These are phyloP conservation scores for Metrosideros polymorpha DNA, from an alignment of 441 rosid genomes.

Conservation along the genomic window DNA sequence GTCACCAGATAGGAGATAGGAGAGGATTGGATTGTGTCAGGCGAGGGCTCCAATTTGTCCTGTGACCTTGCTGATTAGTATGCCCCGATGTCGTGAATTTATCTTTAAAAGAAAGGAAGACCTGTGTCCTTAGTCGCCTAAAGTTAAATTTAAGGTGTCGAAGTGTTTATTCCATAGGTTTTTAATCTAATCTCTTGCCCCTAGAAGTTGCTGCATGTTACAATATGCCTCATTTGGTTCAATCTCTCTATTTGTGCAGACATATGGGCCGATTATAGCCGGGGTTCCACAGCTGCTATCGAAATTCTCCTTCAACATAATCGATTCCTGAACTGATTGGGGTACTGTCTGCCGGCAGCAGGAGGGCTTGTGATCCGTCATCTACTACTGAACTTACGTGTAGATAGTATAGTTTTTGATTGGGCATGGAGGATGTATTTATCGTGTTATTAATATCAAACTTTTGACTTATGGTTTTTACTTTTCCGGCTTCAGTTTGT, in stretches of 20 bases:
- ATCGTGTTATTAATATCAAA: neutral
- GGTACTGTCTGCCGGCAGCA: neutral
- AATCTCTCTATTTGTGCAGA: slow-evolving; percentile 27
- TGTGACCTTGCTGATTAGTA: neutral
- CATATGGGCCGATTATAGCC: slow-evolving; percentile 66
- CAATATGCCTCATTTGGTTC: neutral
- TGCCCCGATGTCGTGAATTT: neutral
- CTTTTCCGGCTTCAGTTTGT: neutral
- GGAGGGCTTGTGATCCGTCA: neutral
- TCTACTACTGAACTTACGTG: neutral
- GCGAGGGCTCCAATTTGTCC: neutral
- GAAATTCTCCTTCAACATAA: slow-evolving; percentile 59
- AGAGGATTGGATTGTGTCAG: neutral
- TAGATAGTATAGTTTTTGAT: neutral
- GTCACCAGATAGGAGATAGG: neutral
- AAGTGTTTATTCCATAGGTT: neutral
- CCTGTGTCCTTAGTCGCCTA: neutral
- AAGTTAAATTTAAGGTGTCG: neutral
- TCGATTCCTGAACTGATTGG: slow-evolving; percentile 7
- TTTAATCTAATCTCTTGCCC: neutral
- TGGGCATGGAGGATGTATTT: neutral
- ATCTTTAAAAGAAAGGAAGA: neutral
- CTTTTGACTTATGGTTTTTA: neutral
- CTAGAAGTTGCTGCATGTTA: neutral
- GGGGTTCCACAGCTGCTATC: slow-evolving; percentile 76